A percentile compares a stretch with the other conserved stretches of the same genome.
Conservation (phyloP, 2,329 filamentous ascomycete genomes). For the Fusarium gaditjirri region DNA sequence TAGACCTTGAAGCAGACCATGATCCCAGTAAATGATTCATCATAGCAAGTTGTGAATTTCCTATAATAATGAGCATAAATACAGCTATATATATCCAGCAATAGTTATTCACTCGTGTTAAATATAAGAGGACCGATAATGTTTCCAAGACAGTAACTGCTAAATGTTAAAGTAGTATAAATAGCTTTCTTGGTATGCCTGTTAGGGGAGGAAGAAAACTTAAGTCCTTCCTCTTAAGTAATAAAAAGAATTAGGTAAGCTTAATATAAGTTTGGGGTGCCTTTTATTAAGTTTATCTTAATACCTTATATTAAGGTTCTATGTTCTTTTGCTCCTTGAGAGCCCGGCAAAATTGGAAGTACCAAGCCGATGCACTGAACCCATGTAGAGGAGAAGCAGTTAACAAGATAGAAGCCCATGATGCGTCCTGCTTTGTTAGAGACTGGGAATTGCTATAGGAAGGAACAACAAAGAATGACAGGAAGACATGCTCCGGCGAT, state of each 20-base stretch:
- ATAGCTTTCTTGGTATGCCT: background rate
- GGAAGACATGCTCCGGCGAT: background rate
- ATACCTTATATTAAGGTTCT: no score
- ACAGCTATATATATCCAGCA: rapidly evolving
- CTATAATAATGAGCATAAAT: background rate
- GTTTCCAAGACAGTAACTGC: background rate
- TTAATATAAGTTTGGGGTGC: no score
- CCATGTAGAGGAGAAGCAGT: background rate
- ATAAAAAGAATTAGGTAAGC: no score
- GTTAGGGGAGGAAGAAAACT: no score
- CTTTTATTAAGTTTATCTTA: no score
- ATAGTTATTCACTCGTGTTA: background rate
- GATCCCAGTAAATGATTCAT: background rate
- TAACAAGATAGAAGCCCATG: background rate
- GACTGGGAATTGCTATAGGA: background rate
- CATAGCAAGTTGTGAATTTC: background rate
- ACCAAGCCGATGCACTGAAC: background rate
- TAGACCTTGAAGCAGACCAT: background rate
- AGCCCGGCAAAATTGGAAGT: background rate
- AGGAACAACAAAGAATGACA: background rate
- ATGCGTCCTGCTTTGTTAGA: background rate
- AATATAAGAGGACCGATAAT: background rate
- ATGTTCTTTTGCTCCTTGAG: no score
- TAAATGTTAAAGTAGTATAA: background rate
- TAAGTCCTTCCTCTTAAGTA: no score